Conservation (phyloP, 139 green algal species). For the Helicosporidium sp. region DNA sequence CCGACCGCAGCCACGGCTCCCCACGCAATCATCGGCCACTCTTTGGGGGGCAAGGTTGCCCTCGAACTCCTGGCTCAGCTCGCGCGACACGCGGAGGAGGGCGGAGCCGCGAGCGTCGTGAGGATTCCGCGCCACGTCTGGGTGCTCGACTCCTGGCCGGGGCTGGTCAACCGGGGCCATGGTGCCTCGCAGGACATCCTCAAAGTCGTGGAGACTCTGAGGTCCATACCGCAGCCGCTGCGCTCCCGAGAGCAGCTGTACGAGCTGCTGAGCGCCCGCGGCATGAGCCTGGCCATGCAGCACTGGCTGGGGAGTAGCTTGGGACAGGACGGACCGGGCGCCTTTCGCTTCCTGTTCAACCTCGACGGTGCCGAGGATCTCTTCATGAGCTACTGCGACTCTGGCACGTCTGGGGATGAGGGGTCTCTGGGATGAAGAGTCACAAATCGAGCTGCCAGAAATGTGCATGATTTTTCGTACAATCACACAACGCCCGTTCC, state of each 20-base stretch:
- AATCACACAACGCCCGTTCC: too few species aligned
- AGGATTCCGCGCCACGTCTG: constrained; percentile 15
- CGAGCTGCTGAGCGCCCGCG: constrained; percentile 15
- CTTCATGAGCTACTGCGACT: constrained; percentile 50
- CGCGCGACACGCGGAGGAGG: background rate
- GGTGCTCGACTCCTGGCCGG: constrained; percentile 56
- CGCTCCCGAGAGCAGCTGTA: constrained; percentile 31
- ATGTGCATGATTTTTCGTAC: too few species aligned
- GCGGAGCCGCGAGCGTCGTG: background rate
- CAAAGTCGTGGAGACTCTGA: constrained; percentile 17
- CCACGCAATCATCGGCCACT: constrained; percentile 57
- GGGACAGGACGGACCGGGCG: constrained; percentile 3
- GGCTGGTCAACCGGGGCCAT: background rate
- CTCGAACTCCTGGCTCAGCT: constrained; percentile 34
- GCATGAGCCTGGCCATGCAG: constrained; percentile 30
- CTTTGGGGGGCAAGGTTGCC: constrained; percentile 55
- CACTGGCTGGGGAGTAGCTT: constrained; percentile 67
- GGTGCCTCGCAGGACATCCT: constrained; percentile 9
- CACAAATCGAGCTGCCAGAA: too few species aligned
- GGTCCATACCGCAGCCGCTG: constrained; percentile 30
- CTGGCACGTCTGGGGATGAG: too few species aligned
- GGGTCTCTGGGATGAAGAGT: too few species aligned
- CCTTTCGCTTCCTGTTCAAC: constrained; percentile 18
- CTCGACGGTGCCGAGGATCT: constrained; percentile 35
- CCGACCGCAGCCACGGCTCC: too few species aligned